Percentiles rank a stretch among this genome's conserved stretches.
Evolutionary conservation across 345 rosid genomes (phyloP).

Genomic region (Rhizophora apiculata): DNA sequence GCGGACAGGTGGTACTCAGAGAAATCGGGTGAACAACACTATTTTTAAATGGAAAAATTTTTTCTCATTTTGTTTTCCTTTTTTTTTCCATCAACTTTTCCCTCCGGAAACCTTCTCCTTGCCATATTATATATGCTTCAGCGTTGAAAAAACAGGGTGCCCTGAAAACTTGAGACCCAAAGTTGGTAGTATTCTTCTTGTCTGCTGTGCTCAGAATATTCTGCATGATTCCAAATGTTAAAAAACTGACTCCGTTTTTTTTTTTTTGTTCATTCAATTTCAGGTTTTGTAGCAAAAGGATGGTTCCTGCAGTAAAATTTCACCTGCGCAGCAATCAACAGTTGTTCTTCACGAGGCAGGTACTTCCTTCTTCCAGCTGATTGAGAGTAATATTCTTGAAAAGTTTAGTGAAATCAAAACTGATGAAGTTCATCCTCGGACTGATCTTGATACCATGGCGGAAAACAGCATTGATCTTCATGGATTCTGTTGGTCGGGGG

Average conservation of each 20-base stretch:
- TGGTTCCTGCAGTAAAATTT: constrained; percentile 13
- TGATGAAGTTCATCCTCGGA: constrained; percentile 6
- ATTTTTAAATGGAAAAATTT: too few relatives aligned
- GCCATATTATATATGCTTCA: too few relatives aligned
- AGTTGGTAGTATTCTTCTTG: too few relatives aligned
- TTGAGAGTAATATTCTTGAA: constrained; percentile 25
- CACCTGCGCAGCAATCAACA: constrained; percentile 10
- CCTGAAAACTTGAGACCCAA: too few relatives aligned
- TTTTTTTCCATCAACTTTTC: too few relatives aligned
- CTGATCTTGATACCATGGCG: neutral
- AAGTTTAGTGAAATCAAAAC: constrained; percentile 24
- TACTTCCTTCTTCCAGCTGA: constrained; percentile 12
- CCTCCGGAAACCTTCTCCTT: too few relatives aligned
- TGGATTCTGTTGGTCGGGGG: constrained; percentile 68
- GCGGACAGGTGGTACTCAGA: too few relatives aligned
- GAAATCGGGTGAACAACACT: too few relatives aligned
- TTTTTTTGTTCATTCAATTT: constrained; percentile 4
- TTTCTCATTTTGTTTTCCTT: too few relatives aligned
- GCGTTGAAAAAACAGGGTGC: too few relatives aligned
- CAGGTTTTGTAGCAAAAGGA: constrained; percentile 45
- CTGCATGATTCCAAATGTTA: too few relatives aligned
- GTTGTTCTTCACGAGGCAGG: constrained; percentile 18
- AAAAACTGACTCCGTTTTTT: constrained; percentile 7
- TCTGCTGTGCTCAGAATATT: too few relatives aligned
- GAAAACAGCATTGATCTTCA: constrained; percentile 10